Evolutionary conservation across 305 asterid genomes (phyloP), one percentile per base, ranked within the genome.

Genomic region (Fraxinus floribunda): DNA sequence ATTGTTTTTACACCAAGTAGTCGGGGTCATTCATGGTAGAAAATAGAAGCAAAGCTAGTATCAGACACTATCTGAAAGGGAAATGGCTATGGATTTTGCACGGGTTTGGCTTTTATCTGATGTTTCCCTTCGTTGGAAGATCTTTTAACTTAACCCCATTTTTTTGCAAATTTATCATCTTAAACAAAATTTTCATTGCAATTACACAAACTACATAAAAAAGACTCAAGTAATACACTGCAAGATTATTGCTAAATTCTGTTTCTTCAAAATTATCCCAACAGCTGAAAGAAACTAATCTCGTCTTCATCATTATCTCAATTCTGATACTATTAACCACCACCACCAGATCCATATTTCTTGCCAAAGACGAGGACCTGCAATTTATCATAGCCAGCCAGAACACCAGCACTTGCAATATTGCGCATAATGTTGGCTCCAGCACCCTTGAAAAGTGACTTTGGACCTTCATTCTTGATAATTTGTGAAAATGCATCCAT

Each of bases 361-460:
- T 89, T 91, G 81, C 91, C 94, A 0, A 87, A 80, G 41, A 86
- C 64, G 64, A 91, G 78, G 84, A 91, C 79, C 92, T 89, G 93
- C 90, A 91, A 52, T 80, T 87, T 87, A 81, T 90, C 93, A 24
- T 91, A 91, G 46, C 94, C 91, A 16, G 94, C 93, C 7, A 91
- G 91, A 52, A 88, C 94, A 16, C 93, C 93, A 24, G 94, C 94
- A 34, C 93, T 91, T 1, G 94, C 93, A 81, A 91, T 90, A 39
- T 93, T 93, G 74, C 94, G 86, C 57, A 91, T 78, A 66, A 90
- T 87, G 84, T 91, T 91, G 82, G 94, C 94, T 72, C 94, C 94
- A 38, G 90, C 93, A 15, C 93, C 93, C 86, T 91, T 91, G 72
- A 91, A 91, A 16, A 91, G 92, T 0, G 94, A 89, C 76, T 85